These are phyloP conservation scores for Pyrenophora tritici-repentis DNA, from an alignment of 2,329 filamentous ascomycete genomes.

Conservation along the genomic window DNA sequence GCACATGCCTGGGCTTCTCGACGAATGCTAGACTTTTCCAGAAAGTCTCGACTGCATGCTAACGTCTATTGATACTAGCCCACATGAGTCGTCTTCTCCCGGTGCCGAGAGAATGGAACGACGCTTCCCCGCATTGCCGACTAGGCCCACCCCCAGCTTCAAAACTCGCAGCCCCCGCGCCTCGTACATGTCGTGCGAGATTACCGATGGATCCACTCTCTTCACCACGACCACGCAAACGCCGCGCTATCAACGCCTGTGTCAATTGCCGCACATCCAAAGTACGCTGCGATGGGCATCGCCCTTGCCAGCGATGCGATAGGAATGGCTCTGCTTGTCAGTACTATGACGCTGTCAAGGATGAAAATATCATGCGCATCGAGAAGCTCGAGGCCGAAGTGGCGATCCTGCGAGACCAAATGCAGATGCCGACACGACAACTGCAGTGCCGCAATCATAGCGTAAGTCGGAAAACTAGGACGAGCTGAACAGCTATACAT, in stretches of 20 bases:
- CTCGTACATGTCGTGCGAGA: constrained; percentile 15
- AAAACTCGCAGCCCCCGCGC: constrained; percentile 9
- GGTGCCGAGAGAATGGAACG: constrained; percentile 4
- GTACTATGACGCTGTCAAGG: constrained; percentile 34
- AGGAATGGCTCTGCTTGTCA: constrained; percentile 31
- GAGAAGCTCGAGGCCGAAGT: constrained; percentile 38
- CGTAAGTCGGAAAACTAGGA: constrained; percentile 1
- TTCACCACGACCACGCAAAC: constrained; percentile 34
- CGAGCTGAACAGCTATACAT: neutral
- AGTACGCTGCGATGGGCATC: constrained; percentile 40
- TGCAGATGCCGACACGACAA: constrained; percentile 6
- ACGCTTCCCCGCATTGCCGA: constrained; percentile 13
- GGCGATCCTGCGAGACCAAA: constrained; percentile 18
- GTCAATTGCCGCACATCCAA: constrained; percentile 38
- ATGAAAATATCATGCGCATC: constrained; percentile 30
- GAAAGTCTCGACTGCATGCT: neutral
- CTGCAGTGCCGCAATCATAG: neutral
- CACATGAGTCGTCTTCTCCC: neutral
- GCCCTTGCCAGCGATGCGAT: constrained; percentile 39
- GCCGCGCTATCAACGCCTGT: constrained; percentile 43
- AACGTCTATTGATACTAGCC: too few relatives aligned
- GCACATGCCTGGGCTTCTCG: too few relatives aligned
- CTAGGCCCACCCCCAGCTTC: constrained; percentile 7
- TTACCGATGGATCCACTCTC: constrained; percentile 21
- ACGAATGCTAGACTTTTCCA: too few relatives aligned